Evolutionary conservation across 164 flowering plant genomes (phyloP).

Genomic region (Annona cherimola): DNA sequence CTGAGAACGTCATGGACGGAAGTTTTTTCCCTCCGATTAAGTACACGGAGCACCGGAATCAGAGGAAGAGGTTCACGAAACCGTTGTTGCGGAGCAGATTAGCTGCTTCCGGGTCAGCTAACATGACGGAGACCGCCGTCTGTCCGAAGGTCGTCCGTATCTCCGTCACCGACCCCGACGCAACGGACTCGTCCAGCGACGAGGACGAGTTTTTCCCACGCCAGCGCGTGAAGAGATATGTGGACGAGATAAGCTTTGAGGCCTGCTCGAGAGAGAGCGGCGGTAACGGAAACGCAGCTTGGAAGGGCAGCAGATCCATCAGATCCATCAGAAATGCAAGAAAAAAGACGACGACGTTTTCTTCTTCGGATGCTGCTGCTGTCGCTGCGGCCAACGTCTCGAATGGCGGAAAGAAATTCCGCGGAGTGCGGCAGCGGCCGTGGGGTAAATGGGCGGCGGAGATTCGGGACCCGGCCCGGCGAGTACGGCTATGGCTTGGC

Average conservation of each 20-base stretch:
- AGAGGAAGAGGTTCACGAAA: constrained; percentile 15
- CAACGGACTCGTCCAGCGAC: constrained; percentile 86
- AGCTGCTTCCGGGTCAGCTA: neutral
- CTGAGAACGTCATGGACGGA: constrained; percentile 11
- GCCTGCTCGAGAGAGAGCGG: neutral
- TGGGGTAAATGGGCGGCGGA: constrained; percentile 99
- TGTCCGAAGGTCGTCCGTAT: constrained; percentile 43
- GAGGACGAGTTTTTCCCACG: constrained; percentile 29
- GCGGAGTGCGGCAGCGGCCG: constrained; percentile 80
- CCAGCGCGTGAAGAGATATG: constrained; percentile 47
- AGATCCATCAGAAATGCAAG: constrained; percentile 4
- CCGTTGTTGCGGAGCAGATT: neutral
- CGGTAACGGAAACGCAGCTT: constrained; percentile 9
- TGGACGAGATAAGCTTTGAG: constrained; percentile 53
- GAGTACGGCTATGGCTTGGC: constrained; percentile 77
- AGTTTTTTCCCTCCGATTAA: constrained; percentile 28
- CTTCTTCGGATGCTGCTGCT: neutral
- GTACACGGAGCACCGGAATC: constrained; percentile 38
- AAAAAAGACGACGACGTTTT: constrained; percentile 4
- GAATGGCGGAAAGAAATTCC: constrained; percentile 44
- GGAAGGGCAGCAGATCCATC: constrained; percentile 5
- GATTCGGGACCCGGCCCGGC: constrained; percentile 70
- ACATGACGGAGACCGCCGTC: neutral
- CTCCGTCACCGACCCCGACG: constrained; percentile 67
- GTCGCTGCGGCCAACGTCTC: neutral